phyloP scores from a whole-genome alignment of 306 rosid genomes.

The Dryas alaskensis region DNA sequence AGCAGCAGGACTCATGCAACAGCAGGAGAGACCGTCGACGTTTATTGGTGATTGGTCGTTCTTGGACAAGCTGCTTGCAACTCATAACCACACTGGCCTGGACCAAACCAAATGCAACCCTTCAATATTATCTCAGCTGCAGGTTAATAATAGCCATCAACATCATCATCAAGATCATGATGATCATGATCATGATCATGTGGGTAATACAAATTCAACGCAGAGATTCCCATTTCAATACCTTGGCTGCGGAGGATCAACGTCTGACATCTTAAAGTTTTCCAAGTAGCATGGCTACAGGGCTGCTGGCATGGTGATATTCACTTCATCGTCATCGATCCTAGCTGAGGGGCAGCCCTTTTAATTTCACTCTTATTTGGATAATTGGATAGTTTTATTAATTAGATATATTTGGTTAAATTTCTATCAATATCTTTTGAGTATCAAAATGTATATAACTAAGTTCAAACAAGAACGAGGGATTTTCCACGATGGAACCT shows the following conservation, averaged over 20 bases:
- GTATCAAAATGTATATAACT: slow-evolving; percentile 23
- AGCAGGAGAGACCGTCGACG: slow-evolving; percentile 45
- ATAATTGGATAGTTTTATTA: slow-evolving; percentile 12
- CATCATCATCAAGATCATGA: neutral
- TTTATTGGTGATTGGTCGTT: slow-evolving; percentile 80
- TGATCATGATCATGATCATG: slow-evolving; percentile 26
- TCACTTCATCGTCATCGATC: neutral
- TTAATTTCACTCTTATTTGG: neutral
- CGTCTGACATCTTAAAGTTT: slow-evolving; percentile 54
- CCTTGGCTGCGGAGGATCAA: slow-evolving; percentile 48
- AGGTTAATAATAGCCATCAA: neutral
- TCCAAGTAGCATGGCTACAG: slow-evolving; percentile 39
- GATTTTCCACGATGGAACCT: neutral
- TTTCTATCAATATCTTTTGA: slow-evolving; percentile 6
- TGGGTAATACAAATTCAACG: slow-evolving; percentile 34
- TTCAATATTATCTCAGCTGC: slow-evolving; percentile 19
- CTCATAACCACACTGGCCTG: slow-evolving; percentile 11
- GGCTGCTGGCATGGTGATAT: neutral
- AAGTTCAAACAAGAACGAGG: neutral
- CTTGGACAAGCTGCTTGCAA: slow-evolving; percentile 80
- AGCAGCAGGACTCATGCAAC: slow-evolving; percentile 34
- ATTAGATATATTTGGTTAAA: neutral
- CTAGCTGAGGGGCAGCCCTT: slow-evolving; percentile 3
- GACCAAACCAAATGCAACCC: slow-evolving; percentile 18
- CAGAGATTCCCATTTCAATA: slow-evolving; percentile 77